phyloP scores from a whole-genome alignment of 208 protist genomes.

The Sergeia podlipaevii region DNA sequence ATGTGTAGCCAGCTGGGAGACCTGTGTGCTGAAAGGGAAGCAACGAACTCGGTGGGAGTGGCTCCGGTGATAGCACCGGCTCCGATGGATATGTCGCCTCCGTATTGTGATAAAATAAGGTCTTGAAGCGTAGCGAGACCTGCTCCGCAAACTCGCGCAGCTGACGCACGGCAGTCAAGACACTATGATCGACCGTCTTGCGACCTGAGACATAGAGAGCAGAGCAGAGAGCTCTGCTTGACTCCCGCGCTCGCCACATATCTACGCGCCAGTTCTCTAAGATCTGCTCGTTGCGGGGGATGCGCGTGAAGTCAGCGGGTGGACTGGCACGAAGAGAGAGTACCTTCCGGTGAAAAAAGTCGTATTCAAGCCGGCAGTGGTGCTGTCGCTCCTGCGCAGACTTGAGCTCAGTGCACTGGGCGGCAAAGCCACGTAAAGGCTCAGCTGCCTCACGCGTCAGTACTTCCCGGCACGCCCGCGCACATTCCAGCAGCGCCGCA shows the following conservation, averaged over 20 bases:
- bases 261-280: slow-evolving; percentile 75
- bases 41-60: slow-evolving; percentile 39
- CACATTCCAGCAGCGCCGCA: slow-evolving; percentile 37
- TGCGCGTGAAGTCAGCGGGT: slow-evolving; percentile 57
- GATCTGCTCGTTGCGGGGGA: slow-evolving; percentile 73
- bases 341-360: slow-evolving; percentile 80
- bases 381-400: slow-evolving; percentile 51
- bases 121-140: slow-evolving; percentile 36
- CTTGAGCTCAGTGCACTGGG: slow-evolving; percentile 37
- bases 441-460: slow-evolving; percentile 62
- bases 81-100: slow-evolving; percentile 39
- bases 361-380: slow-evolving; percentile 64
- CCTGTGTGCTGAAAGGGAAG: slow-evolving; percentile 21
- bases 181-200: slow-evolving; percentile 51
- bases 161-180: slow-evolving; percentile 49
- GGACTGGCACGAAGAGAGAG: slow-evolving; percentile 36
- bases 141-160: slow-evolving; percentile 50
- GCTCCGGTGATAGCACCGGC: slow-evolving; percentile 45
- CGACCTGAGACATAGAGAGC: slow-evolving; percentile 58
- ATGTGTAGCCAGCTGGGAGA: slow-evolving; percentile 1
- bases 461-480: slow-evolving; percentile 51
- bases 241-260: slow-evolving; percentile 66
- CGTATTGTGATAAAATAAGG: slow-evolving; percentile 40
- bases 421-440: slow-evolving; percentile 41
- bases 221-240: slow-evolving; percentile 50